Percentiles rank a stretch among this genome's conserved stretches.
Evolutionary conservation across 1,284 basidiomycete species (phyloP).

Genomic region (Pulchroboletus neoregius): DNA sequence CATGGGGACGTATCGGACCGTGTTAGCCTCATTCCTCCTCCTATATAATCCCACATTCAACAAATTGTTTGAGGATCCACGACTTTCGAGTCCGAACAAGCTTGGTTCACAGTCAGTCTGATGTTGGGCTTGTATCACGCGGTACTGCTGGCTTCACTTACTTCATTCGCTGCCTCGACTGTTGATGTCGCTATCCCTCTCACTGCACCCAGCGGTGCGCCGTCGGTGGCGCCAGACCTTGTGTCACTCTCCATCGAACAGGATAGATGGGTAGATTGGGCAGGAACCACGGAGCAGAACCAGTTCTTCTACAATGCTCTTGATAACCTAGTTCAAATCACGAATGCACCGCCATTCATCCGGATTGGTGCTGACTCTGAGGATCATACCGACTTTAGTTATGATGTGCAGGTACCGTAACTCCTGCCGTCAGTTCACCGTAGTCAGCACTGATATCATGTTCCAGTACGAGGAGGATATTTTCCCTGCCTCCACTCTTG

Average conservation of each 20-base stretch:
- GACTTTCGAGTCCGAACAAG: no score
- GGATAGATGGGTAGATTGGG: conserved; percentile 65
- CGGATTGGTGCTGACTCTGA: conserved; percentile 63
- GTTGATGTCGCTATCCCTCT: conserved; percentile 22
- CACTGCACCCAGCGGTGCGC: conserved; percentile 23
- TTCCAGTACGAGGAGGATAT: conserved; percentile 23
- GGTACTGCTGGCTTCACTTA: conserved; percentile 1
- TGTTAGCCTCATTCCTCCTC: no score
- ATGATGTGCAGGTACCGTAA: conserved; percentile 39
- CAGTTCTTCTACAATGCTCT: conserved; percentile 56
- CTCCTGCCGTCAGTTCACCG: background rate
- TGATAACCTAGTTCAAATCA: conserved; percentile 50
- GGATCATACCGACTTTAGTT: conserved; percentile 55
- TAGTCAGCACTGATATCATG: conserved; percentile 1
- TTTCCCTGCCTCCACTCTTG: conserved; percentile 47
- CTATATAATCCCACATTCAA: no score
- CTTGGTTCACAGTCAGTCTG: background rate
- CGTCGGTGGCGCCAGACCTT: conserved; percentile 41
- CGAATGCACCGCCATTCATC: conserved; percentile 53
- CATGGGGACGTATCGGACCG: no score
- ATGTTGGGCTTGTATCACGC: conserved; percentile 11
- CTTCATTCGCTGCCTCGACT: conserved; percentile 4
- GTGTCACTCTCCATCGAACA: conserved; percentile 68
- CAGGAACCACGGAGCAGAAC: conserved; percentile 47
- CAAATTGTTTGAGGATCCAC: no score